Base-by-base conservation (phyloP, 768 basidiomycete species). In the Leccinum disarticulatum region DNA sequence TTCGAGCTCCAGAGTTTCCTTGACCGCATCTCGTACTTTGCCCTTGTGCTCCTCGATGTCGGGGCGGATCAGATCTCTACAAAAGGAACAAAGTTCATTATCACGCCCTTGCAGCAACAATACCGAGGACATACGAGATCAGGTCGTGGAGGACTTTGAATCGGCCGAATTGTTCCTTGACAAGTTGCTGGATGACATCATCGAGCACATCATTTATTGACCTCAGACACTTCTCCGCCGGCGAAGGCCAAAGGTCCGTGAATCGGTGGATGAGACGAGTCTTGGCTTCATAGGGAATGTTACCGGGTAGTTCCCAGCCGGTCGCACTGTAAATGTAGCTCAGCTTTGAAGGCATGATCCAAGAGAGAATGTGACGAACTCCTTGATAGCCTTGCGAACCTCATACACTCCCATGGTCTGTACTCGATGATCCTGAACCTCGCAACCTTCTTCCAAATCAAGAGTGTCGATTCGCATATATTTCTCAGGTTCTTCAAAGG, bases 1-100 rank as follows among this genome's bases (percentile, higher is more conserved):
- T 67, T 85, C 84, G 4, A 81, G 61, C 4, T 61, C 56, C 8
- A 81, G 63, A 3, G 77, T 65, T 48, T 76, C 72, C 19, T 62
- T 64, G 14, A 84, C 56, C 25, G 71, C 60, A 3, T 36, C 8
- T 0, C 59, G 61, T 3, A 77, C 67, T 6, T 55, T 63, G 1
- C 38, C 59, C 41, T 72, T 72, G 56, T 67, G 64, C 27, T 62
- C 56, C n/a, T 73, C 68, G 14, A 79, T 59, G 51, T 77, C 73
- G 0, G 58, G 60, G 1, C 47, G 58, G 25, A 76, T 66, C 11
- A 73, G 48, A 2, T 54, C 58, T 27, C 79, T 80, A 50, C 13
- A 27, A 19, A 60, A 10, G 33, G 19, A 2, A 31, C 58, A 28
- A 49, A n/a, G 7, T 35, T 36, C 13, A 22, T 15, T 11, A 51